Evolutionary conservation across 1,139 yeast genomes (phyloP), one percentile per base, ranked within the genome.

Genomic region (Arxiozyma bovina): DNA sequence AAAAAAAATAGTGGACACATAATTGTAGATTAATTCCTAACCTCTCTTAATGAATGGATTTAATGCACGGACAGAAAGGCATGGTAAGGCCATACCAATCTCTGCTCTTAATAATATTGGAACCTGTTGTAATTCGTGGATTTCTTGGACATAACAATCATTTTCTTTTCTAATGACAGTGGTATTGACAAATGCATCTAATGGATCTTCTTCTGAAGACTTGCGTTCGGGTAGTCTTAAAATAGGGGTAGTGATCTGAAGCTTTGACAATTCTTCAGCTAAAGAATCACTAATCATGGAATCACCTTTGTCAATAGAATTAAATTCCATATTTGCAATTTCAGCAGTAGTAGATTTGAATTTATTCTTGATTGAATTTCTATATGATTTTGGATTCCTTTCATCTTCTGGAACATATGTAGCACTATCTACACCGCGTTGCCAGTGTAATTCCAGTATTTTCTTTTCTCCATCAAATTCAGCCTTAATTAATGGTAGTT

Each of bases 71-170:
- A 93, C 96, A 4, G 97, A 88, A 66, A 93, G 78, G 69, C 98
- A 91, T 18, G 99, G 99, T 56, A 93, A 77, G 1, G 95, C 90
- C 91, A 88, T 89, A 53, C 96, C 97, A 54, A 90, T 82, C 70
- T 91, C 98, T 0, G 97, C 95, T 62, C 97, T 79, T 58, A 93
- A 75, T 58, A 93, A 75, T 22, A 93, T 83, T 18, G 98, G 98
- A 50, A 93, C 87, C 64, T 82, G 84, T 53, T 78, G 78, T 63
- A 91, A 74, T 63, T 88, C 94, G 58, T 80, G 77, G 53, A 93
- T 83, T 65, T 88, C 96, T 74, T 93, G 98, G 54, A 93, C 80
- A 57, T 62, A 67, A 57, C 78, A 74, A 44, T 77, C 82, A 48
- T 82, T 85, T 57, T 87, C 93, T 42, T 75, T 74, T 59, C 87